These are phyloP conservation scores for Cladophialophora carrionii DNA, from an alignment of 2,329 filamentous ascomycete genomes.

Conservation along the genomic window DNA sequence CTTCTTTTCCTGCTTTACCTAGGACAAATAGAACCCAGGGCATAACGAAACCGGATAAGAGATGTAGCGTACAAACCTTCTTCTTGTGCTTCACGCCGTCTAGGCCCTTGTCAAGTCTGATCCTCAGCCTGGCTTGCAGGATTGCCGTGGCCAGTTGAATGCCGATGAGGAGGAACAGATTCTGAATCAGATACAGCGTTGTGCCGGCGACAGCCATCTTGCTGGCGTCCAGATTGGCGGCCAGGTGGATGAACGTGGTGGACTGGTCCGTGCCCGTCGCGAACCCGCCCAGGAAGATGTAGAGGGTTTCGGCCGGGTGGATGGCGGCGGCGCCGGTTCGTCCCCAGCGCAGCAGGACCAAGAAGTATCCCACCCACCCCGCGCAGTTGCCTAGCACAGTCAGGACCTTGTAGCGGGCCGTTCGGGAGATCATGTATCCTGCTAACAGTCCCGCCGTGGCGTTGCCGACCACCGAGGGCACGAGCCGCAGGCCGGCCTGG, in stretches of 20 bases:
- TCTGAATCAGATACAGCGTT: conserved; percentile 49
- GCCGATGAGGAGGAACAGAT: conserved; percentile 25
- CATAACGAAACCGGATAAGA: neutral
- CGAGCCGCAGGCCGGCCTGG: conserved; percentile 62
- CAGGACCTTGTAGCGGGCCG: conserved; percentile 62
- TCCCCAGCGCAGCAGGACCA: conserved; percentile 62
- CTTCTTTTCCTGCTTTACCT: too few relatives aligned
- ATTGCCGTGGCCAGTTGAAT: conserved; percentile 23
- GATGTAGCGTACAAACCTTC: neutral
- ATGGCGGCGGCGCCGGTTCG: conserved; percentile 61
- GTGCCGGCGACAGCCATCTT: conserved; percentile 57
- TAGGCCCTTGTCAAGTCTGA: neutral
- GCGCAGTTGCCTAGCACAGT: conserved; percentile 56
- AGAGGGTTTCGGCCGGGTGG: conserved; percentile 59
- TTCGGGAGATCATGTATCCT: conserved; percentile 61
- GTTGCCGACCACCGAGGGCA: conserved; percentile 70
- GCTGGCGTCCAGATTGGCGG: conserved; percentile 50
- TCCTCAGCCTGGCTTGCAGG: conserved; percentile 18
- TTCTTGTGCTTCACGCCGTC: conserved; percentile 14
- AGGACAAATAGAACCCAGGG: neutral
- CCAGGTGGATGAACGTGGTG: conserved; percentile 56
- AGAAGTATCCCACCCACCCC: conserved; percentile 56
- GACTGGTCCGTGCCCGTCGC: conserved; percentile 54
- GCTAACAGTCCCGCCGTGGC: conserved; percentile 64
- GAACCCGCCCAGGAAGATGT: conserved; percentile 62